Percentiles rank a stretch among this genome's conserved stretches.
These are phyloP conservation scores for Tolypocladium endophyticum DNA, from an alignment of 2,329 filamentous ascomycete species.

Conservation along the genomic window DNA sequence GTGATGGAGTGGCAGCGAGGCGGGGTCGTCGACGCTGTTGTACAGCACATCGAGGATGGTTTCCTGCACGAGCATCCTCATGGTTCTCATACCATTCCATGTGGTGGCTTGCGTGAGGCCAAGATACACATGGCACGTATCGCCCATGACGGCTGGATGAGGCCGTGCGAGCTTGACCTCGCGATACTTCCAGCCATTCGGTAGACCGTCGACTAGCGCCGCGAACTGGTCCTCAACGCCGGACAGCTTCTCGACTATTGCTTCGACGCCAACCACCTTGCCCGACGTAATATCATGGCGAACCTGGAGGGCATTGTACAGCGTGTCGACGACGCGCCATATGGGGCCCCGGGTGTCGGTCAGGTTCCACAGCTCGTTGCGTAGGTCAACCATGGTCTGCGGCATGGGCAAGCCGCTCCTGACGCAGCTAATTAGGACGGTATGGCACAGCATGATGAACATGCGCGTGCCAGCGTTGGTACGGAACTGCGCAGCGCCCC, in stretches of 20 bases:
- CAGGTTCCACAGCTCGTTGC: slow-evolving; percentile 27
- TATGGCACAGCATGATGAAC: slow-evolving; percentile 43
- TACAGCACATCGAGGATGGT: slow-evolving; percentile 33
- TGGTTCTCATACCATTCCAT: slow-evolving; percentile 37
- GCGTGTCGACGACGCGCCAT: slow-evolving; percentile 31
- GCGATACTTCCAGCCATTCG: slow-evolving; percentile 30
- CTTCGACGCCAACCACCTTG: slow-evolving; percentile 21
- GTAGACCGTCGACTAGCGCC: slow-evolving; percentile 24
- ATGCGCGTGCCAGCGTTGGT: slow-evolving; percentile 35
- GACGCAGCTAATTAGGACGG: slow-evolving; percentile 40
- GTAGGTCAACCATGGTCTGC: slow-evolving; percentile 33
- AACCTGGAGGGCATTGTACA: slow-evolving; percentile 34
- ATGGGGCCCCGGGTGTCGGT: slow-evolving; percentile 26
- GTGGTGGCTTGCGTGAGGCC: slow-evolving; percentile 32
- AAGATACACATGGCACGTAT: slow-evolving; percentile 33
- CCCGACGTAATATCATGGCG: slow-evolving; percentile 34
- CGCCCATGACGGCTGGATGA: slow-evolving; percentile 30
- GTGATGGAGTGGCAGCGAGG: slow-evolving; percentile 17
- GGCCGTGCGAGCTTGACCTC: slow-evolving; percentile 25
- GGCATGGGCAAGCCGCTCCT: slow-evolving; percentile 39
- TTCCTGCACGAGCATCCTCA: slow-evolving; percentile 36
- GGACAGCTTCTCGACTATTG: slow-evolving; percentile 24
- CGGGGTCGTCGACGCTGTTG: slow-evolving; percentile 17
- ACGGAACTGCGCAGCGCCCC: slow-evolving; percentile 35
- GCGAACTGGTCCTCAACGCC: slow-evolving; percentile 33